These are phyloP conservation scores for Cercospora nicotianae DNA, from an alignment of 2,329 filamentous ascomycete genomes.

Conservation along the genomic window DNA sequence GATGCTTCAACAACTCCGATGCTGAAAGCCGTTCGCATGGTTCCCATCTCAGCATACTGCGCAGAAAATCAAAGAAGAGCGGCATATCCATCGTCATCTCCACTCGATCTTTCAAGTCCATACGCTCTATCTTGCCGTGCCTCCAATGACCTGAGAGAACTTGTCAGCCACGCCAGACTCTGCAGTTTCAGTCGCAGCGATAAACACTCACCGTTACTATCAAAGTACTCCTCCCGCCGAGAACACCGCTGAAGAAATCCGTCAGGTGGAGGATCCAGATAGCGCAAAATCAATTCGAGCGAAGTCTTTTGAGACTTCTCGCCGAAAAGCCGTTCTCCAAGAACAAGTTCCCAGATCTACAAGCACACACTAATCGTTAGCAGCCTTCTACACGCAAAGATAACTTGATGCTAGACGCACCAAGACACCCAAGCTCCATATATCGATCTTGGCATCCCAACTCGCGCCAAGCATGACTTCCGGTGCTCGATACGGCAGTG, in stretches of 20 bases:
- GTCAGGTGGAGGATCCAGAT: not conserved
- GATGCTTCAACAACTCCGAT: slow-evolving; percentile 10
- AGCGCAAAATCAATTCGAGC: not conserved
- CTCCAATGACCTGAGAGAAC: not conserved
- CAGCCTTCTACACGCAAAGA: no score
- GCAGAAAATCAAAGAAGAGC: slow-evolving; percentile 11
- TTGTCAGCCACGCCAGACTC: not conserved
- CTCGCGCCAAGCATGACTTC: slow-evolving; percentile 25
- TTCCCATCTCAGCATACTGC: slow-evolving; percentile 17
- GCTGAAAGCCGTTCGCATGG: slow-evolving; percentile 9
- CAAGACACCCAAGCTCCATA: slow-evolving; percentile 23
- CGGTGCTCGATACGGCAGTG: slow-evolving; percentile 7
- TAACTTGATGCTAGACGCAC: no score
- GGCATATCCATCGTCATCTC: not conserved
- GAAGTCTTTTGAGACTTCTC: not conserved
- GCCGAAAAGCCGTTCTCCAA: not conserved
- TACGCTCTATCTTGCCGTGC: not conserved
- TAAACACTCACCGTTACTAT: not conserved
- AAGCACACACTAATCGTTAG: no score
- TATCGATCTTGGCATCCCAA: slow-evolving; percentile 26
- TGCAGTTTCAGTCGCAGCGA: not conserved
- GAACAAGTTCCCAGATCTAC: not conserved
- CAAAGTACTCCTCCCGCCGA: not conserved
- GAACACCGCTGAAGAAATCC: not conserved
- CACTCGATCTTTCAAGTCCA: not conserved